Conservation (phyloP, 2,329 filamentous ascomycete genomes). For the Pseudopyricularia cyperi region DNA sequence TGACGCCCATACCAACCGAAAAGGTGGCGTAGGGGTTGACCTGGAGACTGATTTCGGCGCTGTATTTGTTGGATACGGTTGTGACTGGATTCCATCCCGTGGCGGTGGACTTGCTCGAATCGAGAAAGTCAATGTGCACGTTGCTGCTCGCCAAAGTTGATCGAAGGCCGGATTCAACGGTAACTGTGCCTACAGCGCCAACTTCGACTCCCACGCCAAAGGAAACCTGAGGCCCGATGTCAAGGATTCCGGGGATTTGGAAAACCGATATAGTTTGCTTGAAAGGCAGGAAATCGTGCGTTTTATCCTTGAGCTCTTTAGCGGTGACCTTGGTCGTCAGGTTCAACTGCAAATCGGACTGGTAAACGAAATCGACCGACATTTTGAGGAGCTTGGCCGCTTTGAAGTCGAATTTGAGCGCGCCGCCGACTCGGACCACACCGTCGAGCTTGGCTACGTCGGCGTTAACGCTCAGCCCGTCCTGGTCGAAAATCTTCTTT, state of each 20-base stretch:
- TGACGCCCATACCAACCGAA: neutral
- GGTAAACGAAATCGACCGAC: neutral
- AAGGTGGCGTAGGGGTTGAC: neutral
- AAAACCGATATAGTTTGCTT: neutral
- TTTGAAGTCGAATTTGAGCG: neutral
- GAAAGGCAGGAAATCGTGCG: neutral
- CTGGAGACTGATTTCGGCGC: neutral
- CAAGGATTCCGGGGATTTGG: neutral
- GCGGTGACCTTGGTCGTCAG: neutral
- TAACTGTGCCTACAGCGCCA: neutral
- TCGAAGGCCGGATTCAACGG: neutral
- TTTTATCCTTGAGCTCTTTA: neutral
- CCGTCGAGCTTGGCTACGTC: neutral
- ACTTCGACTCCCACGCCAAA: neutral
- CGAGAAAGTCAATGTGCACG: constrained; percentile 1
- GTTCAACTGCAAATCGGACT: neutral
- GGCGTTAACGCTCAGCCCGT: no score
- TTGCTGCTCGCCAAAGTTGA: neutral
- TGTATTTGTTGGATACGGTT: neutral
- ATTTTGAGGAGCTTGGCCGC: neutral
- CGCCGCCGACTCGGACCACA: neutral
- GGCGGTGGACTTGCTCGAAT: neutral
- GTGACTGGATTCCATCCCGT: neutral
- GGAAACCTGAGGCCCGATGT: neutral
- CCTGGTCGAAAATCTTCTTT: no score